Percentiles rank a stretch among this genome's conserved stretches.
These are phyloP conservation scores for Solanum hybrid DNA, from an alignment of 305 asterid species.

Conservation along the genomic window DNA sequence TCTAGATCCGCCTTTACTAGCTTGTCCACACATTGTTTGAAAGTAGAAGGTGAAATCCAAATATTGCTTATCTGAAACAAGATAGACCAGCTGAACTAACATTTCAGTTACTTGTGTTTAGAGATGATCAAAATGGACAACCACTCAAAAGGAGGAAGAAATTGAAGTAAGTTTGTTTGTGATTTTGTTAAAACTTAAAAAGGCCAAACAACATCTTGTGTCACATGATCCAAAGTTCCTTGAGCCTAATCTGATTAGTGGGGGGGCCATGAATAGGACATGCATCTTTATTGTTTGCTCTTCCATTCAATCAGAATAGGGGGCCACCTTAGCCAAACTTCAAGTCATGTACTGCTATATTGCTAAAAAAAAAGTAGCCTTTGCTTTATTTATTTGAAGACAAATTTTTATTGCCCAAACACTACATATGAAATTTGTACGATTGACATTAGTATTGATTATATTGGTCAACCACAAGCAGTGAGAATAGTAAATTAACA, in stretches of 20 bases:
- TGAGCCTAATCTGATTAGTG: background rate
- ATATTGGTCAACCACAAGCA: conserved; percentile 1
- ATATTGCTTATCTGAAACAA: background rate
- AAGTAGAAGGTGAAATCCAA: background rate
- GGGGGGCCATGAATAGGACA: conserved; percentile 20
- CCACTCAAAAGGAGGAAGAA: background rate
- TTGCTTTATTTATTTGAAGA: background rate
- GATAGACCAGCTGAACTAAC: background rate
- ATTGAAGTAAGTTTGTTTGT: background rate
- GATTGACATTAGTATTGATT: background rate
- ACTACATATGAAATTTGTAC: background rate
- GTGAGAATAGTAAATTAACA: background rate
- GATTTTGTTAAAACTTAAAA: background rate
- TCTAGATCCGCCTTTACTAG: background rate
- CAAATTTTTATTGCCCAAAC: background rate
- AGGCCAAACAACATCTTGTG: conserved; percentile 16
- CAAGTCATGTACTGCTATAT: background rate
- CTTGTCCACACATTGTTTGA: background rate
- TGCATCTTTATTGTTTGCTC: background rate
- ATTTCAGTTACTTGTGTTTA: background rate
- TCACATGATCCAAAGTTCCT: background rate
- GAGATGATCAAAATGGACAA: background rate
- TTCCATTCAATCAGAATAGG: background rate
- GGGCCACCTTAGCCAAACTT: background rate
- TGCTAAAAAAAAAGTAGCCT: background rate